A percentile compares a stretch with the other conserved stretches of the same genome.
Evolutionary conservation across 139 green algal species (phyloP).

Genomic region (Micractinium sp.): DNA sequence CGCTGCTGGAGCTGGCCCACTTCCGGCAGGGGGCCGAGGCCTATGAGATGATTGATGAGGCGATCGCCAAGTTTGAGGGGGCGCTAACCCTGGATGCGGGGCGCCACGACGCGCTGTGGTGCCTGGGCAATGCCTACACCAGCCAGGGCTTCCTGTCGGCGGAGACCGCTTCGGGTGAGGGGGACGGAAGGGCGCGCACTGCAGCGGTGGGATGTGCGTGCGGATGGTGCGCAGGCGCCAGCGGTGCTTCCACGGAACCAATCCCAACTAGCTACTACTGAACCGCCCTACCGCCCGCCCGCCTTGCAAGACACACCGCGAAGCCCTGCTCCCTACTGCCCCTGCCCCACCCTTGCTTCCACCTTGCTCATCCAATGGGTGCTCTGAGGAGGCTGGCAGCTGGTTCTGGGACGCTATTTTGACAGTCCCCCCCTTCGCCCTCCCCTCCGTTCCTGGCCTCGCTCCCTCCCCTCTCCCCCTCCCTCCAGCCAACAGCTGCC

Average conservation of each 20-base stretch:
- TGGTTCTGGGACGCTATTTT: neutral
- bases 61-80: slow-evolving; percentile 34
- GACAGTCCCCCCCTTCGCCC: too few relatives aligned
- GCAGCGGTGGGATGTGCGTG: neutral
- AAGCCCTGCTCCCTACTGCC: neutral
- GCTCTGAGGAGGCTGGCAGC: neutral
- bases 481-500: too few relatives aligned
- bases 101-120: slow-evolving; percentile 93
- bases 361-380: neutral
- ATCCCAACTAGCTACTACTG: neutral
- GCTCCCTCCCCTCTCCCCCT: too few relatives aligned
- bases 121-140: slow-evolving; percentile 96
- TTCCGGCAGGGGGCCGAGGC: slow-evolving; percentile 89
- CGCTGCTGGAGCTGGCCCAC: slow-evolving; percentile 97
- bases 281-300: too few relatives aligned
- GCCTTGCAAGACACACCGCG: too few relatives aligned
- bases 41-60: slow-evolving; percentile 86
- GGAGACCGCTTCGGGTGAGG: slow-evolving; percentile 14
- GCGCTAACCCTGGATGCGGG: slow-evolving; percentile 77
- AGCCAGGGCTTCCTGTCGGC: slow-evolving; percentile 56
- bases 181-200: neutral
- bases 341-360: neutral
- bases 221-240: neutral
- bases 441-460: too few relatives aligned
- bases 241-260: neutral